A percentile compares a stretch with the other conserved stretches of the same genome.
These are phyloP conservation scores for Globisporangium cederbergense DNA, from an alignment of 352 stramenopile genomes.

Conservation along the genomic window DNA sequence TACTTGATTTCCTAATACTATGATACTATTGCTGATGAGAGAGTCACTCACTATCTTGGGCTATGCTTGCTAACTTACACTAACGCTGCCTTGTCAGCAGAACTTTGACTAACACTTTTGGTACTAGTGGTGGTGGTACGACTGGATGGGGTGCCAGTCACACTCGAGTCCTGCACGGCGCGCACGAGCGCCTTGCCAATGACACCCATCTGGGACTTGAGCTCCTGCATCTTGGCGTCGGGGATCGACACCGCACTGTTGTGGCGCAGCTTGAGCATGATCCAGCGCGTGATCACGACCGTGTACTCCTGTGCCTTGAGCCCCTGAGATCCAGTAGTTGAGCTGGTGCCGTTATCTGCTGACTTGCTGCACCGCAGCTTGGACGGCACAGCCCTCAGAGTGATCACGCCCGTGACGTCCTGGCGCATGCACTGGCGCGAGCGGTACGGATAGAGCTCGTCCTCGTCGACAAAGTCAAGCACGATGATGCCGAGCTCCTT, in stretches of 20 bases:
- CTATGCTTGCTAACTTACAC: not conserved
- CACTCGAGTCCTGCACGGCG: constrained; percentile 3
- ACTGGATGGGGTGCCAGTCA: not conserved
- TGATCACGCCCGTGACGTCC: constrained; percentile 23
- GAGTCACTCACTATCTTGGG: no score
- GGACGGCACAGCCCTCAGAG: constrained; percentile 12
- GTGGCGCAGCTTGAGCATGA: constrained; percentile 18
- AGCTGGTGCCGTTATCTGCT: not conserved
- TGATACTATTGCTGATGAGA: not conserved
- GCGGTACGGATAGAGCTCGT: constrained; percentile 37
- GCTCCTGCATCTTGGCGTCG: constrained; percentile 12
- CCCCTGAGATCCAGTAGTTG: not conserved
- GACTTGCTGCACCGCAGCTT: not conserved
- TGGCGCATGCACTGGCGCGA: constrained; percentile 27
- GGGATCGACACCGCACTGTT: constrained; percentile 15
- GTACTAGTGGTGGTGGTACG: not conserved
- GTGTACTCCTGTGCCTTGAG: constrained; percentile 6
- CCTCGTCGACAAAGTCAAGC: constrained; percentile 28
- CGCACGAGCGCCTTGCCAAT: constrained; percentile 14
- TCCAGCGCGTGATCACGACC: constrained; percentile 20
- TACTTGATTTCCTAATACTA: not conserved
- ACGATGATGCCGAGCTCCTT: constrained; percentile 25
- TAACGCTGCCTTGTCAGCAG: not conserved
- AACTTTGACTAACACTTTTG: not conserved
- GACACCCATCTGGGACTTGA: constrained; percentile 11